Conservation (phyloP, 2,329 filamentous ascomycete species). For the Zasmidium angulare region DNA sequence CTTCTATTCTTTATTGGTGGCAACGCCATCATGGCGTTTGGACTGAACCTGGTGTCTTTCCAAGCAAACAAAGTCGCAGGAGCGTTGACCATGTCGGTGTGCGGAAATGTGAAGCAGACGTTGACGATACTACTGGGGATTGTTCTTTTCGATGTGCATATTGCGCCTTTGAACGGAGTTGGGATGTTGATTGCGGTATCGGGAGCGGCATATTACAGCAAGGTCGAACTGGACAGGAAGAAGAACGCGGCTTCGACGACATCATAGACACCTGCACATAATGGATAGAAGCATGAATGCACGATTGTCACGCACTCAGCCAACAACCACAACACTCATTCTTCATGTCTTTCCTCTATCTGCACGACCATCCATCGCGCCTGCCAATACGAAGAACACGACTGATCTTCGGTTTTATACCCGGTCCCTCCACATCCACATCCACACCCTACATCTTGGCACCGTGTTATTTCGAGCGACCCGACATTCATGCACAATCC, state of each 20-base stretch:
- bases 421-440: neutral
- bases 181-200: slow-evolving; percentile 57
- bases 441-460: neutral
- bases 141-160: slow-evolving; percentile 36
- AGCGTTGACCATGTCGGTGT: slow-evolving; percentile 38
- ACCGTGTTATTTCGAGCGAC: no score
- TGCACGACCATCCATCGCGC: no score
- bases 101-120: slow-evolving; percentile 39
- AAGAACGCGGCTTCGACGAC: slow-evolving; percentile 9
- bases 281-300: neutral
- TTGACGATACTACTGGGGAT: slow-evolving; percentile 40
- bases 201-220: slow-evolving; percentile 60
- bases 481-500: no score
- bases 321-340: no score
- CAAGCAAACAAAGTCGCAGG: slow-evolving; percentile 41
- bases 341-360: no score
- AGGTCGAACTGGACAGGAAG: slow-evolving; percentile 57
- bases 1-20: slow-evolving; percentile 28
- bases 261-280: neutral
- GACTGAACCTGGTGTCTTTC: slow-evolving; percentile 40
- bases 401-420: neutral
- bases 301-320: neutral
- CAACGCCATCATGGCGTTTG: slow-evolving; percentile 37
- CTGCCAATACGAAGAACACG: neutral
- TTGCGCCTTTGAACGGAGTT: slow-evolving; percentile 49